Conservation (phyloP, 495 filamentous ascomycete genomes). For the Aspergillus heteromorphus region DNA sequence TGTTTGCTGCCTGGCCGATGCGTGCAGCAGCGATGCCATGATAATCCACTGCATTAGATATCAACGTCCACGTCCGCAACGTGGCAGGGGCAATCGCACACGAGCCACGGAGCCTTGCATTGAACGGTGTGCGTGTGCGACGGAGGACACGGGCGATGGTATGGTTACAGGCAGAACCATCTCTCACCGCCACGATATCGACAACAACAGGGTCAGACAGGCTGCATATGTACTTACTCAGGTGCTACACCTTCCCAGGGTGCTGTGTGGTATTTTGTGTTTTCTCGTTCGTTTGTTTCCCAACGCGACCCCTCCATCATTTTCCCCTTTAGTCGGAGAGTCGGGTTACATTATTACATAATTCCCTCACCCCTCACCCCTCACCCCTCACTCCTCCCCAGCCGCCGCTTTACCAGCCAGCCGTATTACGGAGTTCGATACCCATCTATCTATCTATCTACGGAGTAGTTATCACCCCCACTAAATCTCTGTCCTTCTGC, state of each 20-base stretch:
- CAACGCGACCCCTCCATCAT: too few relatives aligned
- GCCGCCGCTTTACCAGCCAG: too few relatives aligned
- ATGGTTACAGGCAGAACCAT: background rate
- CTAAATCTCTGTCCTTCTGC: background rate
- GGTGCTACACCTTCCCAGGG: too few relatives aligned
- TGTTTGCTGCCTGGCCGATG: background rate
- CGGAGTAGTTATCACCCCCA: background rate
- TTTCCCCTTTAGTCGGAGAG: too few relatives aligned
- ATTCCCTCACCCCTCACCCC: too few relatives aligned
- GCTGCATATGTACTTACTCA: conserved; percentile 4
- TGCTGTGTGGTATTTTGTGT: too few relatives aligned
- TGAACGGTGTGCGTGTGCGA: conserved; percentile 1
- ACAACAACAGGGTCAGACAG: background rate
- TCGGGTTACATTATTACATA: too few relatives aligned
- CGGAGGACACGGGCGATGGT: background rate
- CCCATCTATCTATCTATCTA: background rate
- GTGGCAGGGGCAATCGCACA: conserved; percentile 12
- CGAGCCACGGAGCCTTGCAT: conserved; percentile 7
- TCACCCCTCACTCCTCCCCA: too few relatives aligned
- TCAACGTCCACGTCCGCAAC: conserved; percentile 6
- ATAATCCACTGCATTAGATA: background rate
- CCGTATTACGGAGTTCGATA: too few relatives aligned
- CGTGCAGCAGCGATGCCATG: background rate
- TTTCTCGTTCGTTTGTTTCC: too few relatives aligned
- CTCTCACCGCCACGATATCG: conserved; percentile 19